Conservation (phyloP, 345 rosid species). For the Citrus reticulata region DNA sequence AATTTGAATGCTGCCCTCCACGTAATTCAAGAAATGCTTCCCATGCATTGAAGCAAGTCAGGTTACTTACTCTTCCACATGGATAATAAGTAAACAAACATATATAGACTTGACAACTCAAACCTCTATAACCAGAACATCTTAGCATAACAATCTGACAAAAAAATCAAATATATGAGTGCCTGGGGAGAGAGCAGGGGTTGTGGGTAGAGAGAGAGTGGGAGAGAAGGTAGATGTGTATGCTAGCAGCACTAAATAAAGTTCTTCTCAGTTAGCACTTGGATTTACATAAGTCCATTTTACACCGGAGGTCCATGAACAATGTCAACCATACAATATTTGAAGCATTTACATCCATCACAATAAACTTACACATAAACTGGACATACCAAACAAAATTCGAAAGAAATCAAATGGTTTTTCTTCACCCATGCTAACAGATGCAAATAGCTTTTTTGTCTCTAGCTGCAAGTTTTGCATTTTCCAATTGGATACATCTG, state of each 20-base stretch:
- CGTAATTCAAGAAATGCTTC: background rate
- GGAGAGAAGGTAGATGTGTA: background rate
- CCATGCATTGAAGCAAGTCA: background rate
- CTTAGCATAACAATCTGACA: background rate
- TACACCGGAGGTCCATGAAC: background rate
- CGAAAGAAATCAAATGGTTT: constrained; percentile 77
- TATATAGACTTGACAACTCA: background rate
- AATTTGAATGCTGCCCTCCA: background rate
- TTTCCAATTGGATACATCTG: constrained; percentile 38
- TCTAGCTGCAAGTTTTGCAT: constrained; percentile 40
- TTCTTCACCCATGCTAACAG: constrained; percentile 46
- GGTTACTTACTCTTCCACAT: background rate
- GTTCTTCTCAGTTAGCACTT: background rate
- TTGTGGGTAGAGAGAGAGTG: background rate
- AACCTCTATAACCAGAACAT: background rate
- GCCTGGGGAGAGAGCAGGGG: background rate
- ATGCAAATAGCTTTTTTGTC: constrained; percentile 54
- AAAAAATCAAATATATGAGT: background rate
- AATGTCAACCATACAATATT: background rate
- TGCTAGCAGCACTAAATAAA: background rate
- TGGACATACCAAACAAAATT: constrained; percentile 48
- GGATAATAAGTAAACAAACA: background rate
- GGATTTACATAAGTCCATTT: background rate
- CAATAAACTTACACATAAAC: background rate
- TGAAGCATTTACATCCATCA: background rate